Conservation (phyloP, 306 rosid species). For the Psophocarpus tetragonolobus region DNA sequence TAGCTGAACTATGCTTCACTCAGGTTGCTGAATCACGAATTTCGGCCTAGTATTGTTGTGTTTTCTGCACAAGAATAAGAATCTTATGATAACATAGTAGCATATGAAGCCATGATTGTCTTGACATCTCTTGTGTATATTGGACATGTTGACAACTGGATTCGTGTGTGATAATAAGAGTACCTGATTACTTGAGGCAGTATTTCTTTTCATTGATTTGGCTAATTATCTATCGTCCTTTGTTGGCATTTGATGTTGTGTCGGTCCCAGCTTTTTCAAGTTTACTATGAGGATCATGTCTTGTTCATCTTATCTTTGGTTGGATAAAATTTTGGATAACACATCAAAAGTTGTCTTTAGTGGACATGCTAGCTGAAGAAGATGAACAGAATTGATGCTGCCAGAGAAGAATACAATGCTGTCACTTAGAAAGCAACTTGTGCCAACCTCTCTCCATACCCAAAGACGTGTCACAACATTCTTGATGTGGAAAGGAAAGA, state of each 20-base stretch:
- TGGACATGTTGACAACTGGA: conserved; percentile 24
- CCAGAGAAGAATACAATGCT: conserved; percentile 41
- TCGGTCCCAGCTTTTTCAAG: conserved; percentile 20
- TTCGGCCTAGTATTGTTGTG: neutral
- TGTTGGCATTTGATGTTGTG: conserved; percentile 5
- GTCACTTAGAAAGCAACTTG: conserved; percentile 51
- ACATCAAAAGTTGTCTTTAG: conserved; percentile 39
- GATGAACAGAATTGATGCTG: conserved; percentile 66
- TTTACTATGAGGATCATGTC: conserved; percentile 32
- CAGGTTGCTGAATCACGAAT: conserved; percentile 28
- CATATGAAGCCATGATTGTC: conserved; percentile 12
- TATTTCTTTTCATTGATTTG: conserved; percentile 1
- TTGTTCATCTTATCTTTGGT: conserved; percentile 29
- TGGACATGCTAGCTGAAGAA: conserved; percentile 36
- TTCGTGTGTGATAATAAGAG: conserved; percentile 2
- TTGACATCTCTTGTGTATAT: neutral
- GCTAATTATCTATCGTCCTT: neutral
- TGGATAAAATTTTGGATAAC: conserved; percentile 44
- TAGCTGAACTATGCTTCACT: conserved; percentile 14
- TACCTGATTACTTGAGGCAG: conserved; percentile 4
- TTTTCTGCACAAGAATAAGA: conserved; percentile 26
- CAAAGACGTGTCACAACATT: conserved; percentile 46
- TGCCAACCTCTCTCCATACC: conserved; percentile 46
- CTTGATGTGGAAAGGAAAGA: conserved; percentile 42
- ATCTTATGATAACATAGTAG: conserved; percentile 20